phyloP scores from a whole-genome alignment of 1,284 basidiomycete genomes.

The Takashimella koratensis region DNA sequence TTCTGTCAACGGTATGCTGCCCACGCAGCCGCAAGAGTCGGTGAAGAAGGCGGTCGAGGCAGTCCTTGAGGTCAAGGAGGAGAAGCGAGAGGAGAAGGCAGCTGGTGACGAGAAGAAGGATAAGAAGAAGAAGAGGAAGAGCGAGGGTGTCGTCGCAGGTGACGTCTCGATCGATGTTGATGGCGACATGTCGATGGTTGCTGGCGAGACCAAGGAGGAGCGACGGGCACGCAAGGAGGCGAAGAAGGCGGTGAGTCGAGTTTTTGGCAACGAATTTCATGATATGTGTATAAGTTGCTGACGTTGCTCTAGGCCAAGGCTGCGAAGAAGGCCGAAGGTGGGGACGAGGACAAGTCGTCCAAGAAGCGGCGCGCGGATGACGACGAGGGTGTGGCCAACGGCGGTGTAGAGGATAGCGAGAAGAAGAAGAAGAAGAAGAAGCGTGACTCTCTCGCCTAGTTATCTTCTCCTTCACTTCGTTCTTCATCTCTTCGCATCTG shows the following conservation, averaged over 20 bases:
- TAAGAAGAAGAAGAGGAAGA: constrained; percentile 69
- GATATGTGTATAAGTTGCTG: constrained; percentile 16
- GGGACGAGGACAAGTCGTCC: constrained; percentile 36
- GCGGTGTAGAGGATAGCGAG: constrained; percentile 24
- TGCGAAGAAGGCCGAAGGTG: constrained; percentile 14
- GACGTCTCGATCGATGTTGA: constrained; percentile 48
- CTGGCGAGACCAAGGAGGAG: constrained; percentile 50
- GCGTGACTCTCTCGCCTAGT: constrained; percentile 47
- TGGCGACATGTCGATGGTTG: constrained; percentile 49
- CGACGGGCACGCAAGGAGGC: constrained; percentile 61
- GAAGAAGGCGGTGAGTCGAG: constrained; percentile 46
- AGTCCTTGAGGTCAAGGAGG: constrained; percentile 46
- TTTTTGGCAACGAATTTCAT: constrained; percentile 7
- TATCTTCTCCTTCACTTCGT: not conserved
- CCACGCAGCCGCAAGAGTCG: constrained; percentile 74
- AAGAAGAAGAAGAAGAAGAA: constrained; percentile 67
- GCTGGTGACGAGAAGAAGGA: constrained; percentile 66
- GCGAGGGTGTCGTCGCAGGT: constrained; percentile 48
- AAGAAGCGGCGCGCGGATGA: constrained; percentile 52
- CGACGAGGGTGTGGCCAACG: constrained; percentile 56
- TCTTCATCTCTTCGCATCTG: not conserved
- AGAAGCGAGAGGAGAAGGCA: constrained; percentile 57
- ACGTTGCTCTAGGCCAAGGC: constrained; percentile 2
- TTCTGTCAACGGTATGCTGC: constrained; percentile 48
- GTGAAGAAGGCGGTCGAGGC: constrained; percentile 67